Percentiles rank a stretch among this genome's conserved stretches.
phyloP scores from a whole-genome alignment of 2,329 filamentous ascomycete species.

The Paecilomyces sp. region DNA sequence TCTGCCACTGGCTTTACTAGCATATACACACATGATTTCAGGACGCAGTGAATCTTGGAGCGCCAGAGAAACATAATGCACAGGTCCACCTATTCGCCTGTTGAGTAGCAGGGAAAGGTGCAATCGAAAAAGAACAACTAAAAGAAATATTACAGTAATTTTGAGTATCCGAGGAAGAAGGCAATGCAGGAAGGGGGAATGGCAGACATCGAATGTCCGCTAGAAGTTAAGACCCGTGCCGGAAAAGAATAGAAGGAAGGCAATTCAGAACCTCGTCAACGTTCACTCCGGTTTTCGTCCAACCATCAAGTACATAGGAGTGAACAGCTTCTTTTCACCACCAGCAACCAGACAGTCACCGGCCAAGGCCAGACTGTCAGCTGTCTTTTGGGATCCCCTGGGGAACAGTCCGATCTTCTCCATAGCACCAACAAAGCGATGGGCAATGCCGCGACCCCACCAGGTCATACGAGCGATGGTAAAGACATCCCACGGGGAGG shows the following conservation, averaged over 20 bases:
- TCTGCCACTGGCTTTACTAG: not conserved
- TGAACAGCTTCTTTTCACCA: slow-evolving; percentile 86
- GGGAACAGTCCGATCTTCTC: slow-evolving; percentile 73
- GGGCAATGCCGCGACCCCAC: slow-evolving; percentile 66
- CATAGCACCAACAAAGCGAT: slow-evolving; percentile 68
- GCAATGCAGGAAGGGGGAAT: not conserved
- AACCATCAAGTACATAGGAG: slow-evolving; percentile 97
- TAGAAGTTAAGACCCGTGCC: not conserved
- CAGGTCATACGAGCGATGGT: slow-evolving; percentile 87
- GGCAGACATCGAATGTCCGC: not conserved
- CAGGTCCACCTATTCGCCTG: not conserved
- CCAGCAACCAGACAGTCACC: slow-evolving; percentile 83
- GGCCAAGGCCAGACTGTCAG: slow-evolving; percentile 74
- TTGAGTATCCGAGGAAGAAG: not conserved
- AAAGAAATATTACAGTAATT: not conserved
- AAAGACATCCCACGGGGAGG: slow-evolving; percentile 69
- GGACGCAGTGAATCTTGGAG: not conserved
- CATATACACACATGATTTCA: not conserved
- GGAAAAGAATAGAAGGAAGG: not conserved
- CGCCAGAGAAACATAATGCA: not conserved
- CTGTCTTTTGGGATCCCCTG: slow-evolving; percentile 85
- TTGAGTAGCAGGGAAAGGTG: not conserved
- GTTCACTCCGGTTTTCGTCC: slow-evolving; percentile 66
- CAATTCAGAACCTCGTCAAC: not conserved
- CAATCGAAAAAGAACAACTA: not conserved